Conservation (phyloP, 148 eudicot species). For the Vaccinium macrocarpon region DNA sequence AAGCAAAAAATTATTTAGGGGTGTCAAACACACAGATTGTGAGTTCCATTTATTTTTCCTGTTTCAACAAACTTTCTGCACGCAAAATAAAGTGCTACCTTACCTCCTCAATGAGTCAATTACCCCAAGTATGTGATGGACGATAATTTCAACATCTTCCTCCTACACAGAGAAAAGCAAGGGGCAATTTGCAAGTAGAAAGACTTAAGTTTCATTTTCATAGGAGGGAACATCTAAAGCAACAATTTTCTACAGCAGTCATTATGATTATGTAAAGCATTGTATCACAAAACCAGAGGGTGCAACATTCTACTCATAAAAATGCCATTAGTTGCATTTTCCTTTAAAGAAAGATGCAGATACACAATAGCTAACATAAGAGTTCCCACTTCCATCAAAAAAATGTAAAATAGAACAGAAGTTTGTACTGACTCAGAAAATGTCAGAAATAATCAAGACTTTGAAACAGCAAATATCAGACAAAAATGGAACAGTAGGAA, state of each 20-base stretch:
- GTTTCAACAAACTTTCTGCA: not conserved
- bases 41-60: not conserved
- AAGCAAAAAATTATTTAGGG: too few species aligned
- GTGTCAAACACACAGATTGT: not conserved
- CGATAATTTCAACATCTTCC: slow-evolving; percentile 77
- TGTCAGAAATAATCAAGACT: not conserved
- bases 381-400: too few species aligned
- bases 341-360: not conserved
- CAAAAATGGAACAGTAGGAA: not conserved
- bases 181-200: not conserved
- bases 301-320: not conserved
- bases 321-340: not conserved
- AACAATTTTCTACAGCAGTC: not conserved
- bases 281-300: not conserved
- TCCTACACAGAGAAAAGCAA: slow-evolving; percentile 44
- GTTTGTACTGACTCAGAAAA: not conserved
- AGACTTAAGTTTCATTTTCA: not conserved
- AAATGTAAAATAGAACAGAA: not conserved
- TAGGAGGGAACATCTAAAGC: not conserved
- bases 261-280: not conserved
- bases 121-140: slow-evolving; percentile 77
- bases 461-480: not conserved
- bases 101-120: slow-evolving; percentile 76
- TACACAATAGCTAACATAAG: not conserved
- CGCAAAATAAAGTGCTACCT: not conserved